Evolutionary conservation across 495 filamentous ascomycete genomes (phyloP), one percentile per base, ranked within the genome.

Genomic region (Trichoderma parareesei): DNA sequence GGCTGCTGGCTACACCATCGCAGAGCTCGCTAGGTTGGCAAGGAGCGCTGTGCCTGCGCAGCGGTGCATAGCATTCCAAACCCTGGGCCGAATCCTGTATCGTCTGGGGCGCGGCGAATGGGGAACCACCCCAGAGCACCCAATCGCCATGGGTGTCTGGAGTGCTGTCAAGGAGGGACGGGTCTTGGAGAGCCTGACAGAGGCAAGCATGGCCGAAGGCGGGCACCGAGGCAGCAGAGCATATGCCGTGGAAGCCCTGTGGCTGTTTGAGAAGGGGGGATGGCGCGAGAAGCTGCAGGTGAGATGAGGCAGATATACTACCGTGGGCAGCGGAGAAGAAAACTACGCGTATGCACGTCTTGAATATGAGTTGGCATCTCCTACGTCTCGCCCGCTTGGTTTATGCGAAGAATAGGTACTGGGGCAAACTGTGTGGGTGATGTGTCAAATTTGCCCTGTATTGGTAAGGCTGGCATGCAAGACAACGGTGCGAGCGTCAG

Each of bases 1-100:
- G 70, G 91, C 93, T 0, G 94, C 94, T 0, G 94, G 94, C 0
- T 98, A 98, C 73, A 97, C 95, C 1, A 82, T 98, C 38, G 88
- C 88, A 0, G 94, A 98, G 74, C 81, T 98, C 2, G 89, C 93
- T 8, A 84, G 88, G 18, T 78, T 97, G 43, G 86, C 90, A 33
- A 82, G 92, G n/a, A 92, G 88, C 49, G 83, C 87, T 0, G 91
- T 95, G 62, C 84, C 95, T 4, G 84, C 87, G 1, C 94, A 98
- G 77, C 81, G 95, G 2, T 98, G 94, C 68, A 78, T 98, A 13
- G 92, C 95, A 2, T 96, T 90, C 75, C 93, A 95, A 74, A 92
- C 91, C 0, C 79, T 98, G 5, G 94, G 94, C 1, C 80, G 94
- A 13, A 82, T 98, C 18, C 69, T 97, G 40, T 97, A 90, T 70